These are phyloP conservation scores for Thermothelomyces thermophilus DNA, from an alignment of 2,329 filamentous ascomycete genomes.

Conservation along the genomic window DNA sequence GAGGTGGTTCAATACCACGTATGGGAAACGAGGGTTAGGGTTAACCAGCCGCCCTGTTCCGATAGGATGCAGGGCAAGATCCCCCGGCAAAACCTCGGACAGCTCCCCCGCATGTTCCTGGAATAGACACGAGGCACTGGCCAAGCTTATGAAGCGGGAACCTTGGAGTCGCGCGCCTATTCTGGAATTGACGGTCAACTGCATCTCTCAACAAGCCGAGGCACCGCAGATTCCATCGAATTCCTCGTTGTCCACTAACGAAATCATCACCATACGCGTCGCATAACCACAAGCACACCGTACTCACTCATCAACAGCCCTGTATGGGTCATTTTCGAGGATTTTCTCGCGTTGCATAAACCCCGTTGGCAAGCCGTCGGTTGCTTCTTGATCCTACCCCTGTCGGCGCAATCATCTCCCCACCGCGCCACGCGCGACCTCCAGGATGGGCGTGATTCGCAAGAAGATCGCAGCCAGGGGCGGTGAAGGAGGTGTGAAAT, in stretches of 20 bases:
- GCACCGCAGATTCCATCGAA: constrained; percentile 19
- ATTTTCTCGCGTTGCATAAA: constrained; percentile 3
- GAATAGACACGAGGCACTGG: no score
- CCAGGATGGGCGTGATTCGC: constrained; percentile 81
- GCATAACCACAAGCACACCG: background rate
- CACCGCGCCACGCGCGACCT: constrained; percentile 13
- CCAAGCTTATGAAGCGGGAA: no score
- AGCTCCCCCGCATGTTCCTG: background rate
- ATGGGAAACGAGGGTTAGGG: constrained; percentile 1
- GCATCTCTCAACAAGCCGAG: constrained; percentile 11
- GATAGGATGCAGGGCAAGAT: background rate
- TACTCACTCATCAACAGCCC: constrained; percentile 6
- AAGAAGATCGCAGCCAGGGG: constrained; percentile 87
- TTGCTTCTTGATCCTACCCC: constrained; percentile 11
- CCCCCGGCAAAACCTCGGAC: background rate
- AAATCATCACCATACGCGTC: constrained; percentile 23
- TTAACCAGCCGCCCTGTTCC: background rate
- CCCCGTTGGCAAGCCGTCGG: background rate
- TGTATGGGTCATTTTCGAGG: constrained; percentile 12
- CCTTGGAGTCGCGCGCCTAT: background rate
- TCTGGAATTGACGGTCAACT: constrained; percentile 15
- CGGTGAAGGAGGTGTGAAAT: constrained; percentile 85
- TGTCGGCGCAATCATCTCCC: constrained; percentile 19
- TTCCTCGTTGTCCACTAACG: background rate
- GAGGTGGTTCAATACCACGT: no score